Evolutionary conservation across 2,329 filamentous ascomycete genomes (phyloP).

Genomic region (Penicillium sp.): DNA sequence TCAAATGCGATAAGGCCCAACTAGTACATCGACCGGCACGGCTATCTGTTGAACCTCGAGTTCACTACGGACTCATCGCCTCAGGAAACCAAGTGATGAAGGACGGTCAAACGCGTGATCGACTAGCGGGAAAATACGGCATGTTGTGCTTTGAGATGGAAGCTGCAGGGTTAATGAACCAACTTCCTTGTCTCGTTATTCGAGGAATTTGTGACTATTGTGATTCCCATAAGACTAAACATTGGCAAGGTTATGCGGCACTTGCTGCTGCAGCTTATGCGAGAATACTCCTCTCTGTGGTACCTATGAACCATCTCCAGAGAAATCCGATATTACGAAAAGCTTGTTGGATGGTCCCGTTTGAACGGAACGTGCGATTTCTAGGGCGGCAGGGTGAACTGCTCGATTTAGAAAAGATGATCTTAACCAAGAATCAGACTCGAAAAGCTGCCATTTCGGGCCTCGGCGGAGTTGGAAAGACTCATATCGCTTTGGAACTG

Average conservation of each 20-base stretch:
- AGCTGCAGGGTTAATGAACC: too few relatives aligned
- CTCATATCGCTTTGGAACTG: slow-evolving; percentile 16
- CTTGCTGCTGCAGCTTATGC: slow-evolving; percentile 25
- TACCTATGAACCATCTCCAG: neutral
- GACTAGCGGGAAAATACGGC: neutral
- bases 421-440: neutral
- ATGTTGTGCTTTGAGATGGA: slow-evolving; percentile 24
- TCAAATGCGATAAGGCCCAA: neutral
- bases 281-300: slow-evolving; percentile 7
- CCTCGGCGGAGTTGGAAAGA: slow-evolving; percentile 20
- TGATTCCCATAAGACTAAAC: slow-evolving; percentile 34
- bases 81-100: slow-evolving; percentile 7
- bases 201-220: slow-evolving; percentile 37
- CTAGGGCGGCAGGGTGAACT: slow-evolving; percentile 15
- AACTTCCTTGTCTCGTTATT: slow-evolving; percentile 34
- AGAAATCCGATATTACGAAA: neutral
- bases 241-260: slow-evolving; percentile 32
- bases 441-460: slow-evolving; percentile 13
- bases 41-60: neutral
- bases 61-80: slow-evolving; percentile 2
- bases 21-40: neutral
- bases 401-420: slow-evolving; percentile 1
- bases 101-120: neutral
- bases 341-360: slow-evolving; percentile 18
- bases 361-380: slow-evolving; percentile 13